Evolutionary conservation across 352 stramenopile genomes (phyloP).

Genomic region (Pythium chondricola): DNA sequence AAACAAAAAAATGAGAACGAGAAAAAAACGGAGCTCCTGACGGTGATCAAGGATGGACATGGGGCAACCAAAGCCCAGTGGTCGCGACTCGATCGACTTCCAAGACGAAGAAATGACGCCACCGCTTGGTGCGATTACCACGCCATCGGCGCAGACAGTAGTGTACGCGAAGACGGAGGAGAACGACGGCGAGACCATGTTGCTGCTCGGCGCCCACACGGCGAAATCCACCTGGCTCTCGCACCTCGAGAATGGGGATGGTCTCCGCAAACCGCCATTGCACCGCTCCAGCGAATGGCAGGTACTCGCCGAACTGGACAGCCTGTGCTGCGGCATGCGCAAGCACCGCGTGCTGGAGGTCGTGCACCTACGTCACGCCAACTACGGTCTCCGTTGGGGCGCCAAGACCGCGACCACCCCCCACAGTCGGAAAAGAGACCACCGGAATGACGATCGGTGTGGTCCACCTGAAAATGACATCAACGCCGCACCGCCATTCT

Average conservation of each 20-base stretch:
- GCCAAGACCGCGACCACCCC: neutral
- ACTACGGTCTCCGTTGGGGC: slow-evolving; percentile 46
- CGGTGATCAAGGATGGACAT: too few relatives aligned
- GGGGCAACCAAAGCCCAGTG: neutral
- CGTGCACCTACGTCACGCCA: slow-evolving; percentile 46
- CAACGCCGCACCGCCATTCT: slow-evolving; percentile 21
- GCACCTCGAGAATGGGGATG: slow-evolving; percentile 3
- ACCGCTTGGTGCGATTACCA: neutral
- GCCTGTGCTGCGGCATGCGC: neutral
- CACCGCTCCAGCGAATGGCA: slow-evolving; percentile 12
- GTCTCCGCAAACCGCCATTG: too few relatives aligned
- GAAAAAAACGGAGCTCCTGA: too few relatives aligned
- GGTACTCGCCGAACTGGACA: slow-evolving; percentile 7
- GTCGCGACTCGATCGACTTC: neutral
- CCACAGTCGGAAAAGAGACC: slow-evolving; percentile 1
- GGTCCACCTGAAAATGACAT: neutral
- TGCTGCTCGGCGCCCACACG: slow-evolving; percentile 15
- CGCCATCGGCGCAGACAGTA: slow-evolving; percentile 11
- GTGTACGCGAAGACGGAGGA: slow-evolving; percentile 21
- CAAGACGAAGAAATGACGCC: neutral
- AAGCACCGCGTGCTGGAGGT: slow-evolving; percentile 27
- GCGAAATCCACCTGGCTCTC: slow-evolving; percentile 2
- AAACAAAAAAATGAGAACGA: too few relatives aligned
- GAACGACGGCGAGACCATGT: slow-evolving; percentile 14
- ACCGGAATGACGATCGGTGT: neutral